Evolutionary conservation across 495 filamentous ascomycete genomes (phyloP), one percentile per base, ranked within the genome.

Genomic region (Beverwykella pulmonaria): DNA sequence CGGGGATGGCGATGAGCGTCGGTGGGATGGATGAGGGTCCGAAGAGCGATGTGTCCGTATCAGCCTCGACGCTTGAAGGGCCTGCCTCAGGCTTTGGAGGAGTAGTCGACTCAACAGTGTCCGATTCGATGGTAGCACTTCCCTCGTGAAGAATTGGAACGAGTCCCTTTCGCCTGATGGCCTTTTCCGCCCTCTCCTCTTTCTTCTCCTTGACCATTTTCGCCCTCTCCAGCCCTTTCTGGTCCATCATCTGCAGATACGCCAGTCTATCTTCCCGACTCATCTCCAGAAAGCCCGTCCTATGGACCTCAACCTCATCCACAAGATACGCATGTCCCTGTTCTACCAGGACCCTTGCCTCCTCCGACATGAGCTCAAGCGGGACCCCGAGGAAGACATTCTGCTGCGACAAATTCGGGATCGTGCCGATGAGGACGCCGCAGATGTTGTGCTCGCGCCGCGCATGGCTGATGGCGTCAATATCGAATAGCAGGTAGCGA

Each of bases 341-440:
- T 69, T 96, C 91, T 63, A 96, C 87, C 32, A 98, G 83, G 59
- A 96, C 74, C 59, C 86, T 83, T 2, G 88, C 92, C 79, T 98
- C 94, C 75, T 98, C 94, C 0, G 90, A 87, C 83, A 93, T 91
- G 44, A 98, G 79, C 79, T 97, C 88, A 39, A 97, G 72, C 1
- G 94, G 94, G 36, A 98, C 76, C 20, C 94, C 91, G 61, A 92
- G 83, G 75, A 98, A 97, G 54, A 97, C 83, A 80, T 97, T 98
- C 76, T 98, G 94, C 70, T 93, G 91, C 6, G 93, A 92, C 46
- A 89, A 85, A 77, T 97, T 94, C 1, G 95, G 92, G 44, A 97
- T 86, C 2, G 89, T 90, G 46, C 94, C 94, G 50, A 89, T 88
- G 52, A 97, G 79, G 23, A 94, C 90, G 54, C 92, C 92, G 71